Evolutionary conservation across 1,284 basidiomycete genomes (phyloP).

Genomic region (Cutaneotrichosporon cavernicola): DNA sequence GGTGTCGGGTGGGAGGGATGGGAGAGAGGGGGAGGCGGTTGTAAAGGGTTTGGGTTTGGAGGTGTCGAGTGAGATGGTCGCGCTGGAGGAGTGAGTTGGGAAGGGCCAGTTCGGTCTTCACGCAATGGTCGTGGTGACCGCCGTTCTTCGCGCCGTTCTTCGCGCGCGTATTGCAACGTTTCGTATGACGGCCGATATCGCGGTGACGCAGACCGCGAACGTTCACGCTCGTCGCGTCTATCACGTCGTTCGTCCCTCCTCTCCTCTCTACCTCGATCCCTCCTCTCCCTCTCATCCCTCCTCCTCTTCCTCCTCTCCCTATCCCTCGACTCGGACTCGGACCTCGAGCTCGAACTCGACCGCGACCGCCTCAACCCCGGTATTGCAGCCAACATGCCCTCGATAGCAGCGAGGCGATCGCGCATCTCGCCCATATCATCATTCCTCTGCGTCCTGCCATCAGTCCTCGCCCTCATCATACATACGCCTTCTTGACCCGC

Average conservation of each 20-base stretch:
- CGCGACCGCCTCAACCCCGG: conserved; percentile 5
- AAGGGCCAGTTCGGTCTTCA: neutral
- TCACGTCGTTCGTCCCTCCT: neutral
- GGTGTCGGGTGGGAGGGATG: neutral
- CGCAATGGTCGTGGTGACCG: neutral
- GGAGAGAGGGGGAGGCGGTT: neutral
- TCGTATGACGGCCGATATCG: neutral
- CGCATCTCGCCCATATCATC: conserved; percentile 28
- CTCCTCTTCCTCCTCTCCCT: neutral
- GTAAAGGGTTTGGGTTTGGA: neutral
- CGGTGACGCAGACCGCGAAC: neutral
- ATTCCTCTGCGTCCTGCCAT: conserved; percentile 11
- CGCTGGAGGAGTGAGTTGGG: neutral
- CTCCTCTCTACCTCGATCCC: neutral
- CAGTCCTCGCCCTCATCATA: neutral
- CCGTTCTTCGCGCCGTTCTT: neutral
- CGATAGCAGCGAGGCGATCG: conserved; percentile 26
- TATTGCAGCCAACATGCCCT: conserved; percentile 8
- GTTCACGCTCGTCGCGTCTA: neutral
- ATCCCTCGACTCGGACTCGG: conserved; percentile 7
- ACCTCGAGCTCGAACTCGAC: conserved; percentile 13
- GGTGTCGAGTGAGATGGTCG: neutral
- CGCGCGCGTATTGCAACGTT: neutral
- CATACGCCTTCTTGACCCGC: conserved; percentile 31
- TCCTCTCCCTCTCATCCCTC: neutral